Evolutionary conservation across 495 filamentous ascomycete genomes (phyloP), one percentile per base, ranked within the genome.

Genomic region (Copromyces sp.): DNA sequence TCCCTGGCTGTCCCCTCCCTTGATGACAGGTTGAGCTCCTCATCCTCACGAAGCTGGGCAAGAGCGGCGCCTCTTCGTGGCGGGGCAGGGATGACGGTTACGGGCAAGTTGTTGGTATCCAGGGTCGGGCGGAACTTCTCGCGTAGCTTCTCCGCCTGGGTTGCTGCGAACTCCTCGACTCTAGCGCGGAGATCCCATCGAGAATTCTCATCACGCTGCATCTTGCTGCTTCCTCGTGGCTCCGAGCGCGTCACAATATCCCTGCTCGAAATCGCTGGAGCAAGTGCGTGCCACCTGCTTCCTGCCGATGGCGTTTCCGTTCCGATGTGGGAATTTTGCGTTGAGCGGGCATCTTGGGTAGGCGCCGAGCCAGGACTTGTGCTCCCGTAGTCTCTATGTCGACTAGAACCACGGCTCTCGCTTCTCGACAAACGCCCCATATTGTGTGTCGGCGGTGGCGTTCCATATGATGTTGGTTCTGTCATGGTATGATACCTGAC

Each of bases 401-500:
- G 73, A 71, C 78, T 77, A 6, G 81, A 80, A 9, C 76, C 72
- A 9, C 70, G 74, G 71, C 81, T 83, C 71, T 76, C 74, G 24
- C 80, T 79, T 24, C 80, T 76, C 9, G 83, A 81, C 29, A 80
- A 44, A 3, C 75, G 71, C 70, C 9, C 45, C 68, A 39, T 83
- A 7, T 85, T 84, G n/a, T 70, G 77, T 4, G 61, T 20, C 9
- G 74, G 78, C 1, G 78, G 78, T 16, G 84, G 82, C 17, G 83
- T 83, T 17, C 80, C 78, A 69, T 80, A 83, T 9, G 83, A 79
- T 16, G 90, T 89, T n/a, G 90, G 84, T 74, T 90, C 90, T 42
- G 87, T 89, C 65, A 90, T 85, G n/a, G 92, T 87, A 73, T 95
- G 91, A 77, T 96, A 94, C 68, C 90, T 89, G 69, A 97, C 87